These are phyloP conservation scores for Saturnispora besseyi DNA, from an alignment of 805 yeast genomes.

Conservation along the genomic window DNA sequence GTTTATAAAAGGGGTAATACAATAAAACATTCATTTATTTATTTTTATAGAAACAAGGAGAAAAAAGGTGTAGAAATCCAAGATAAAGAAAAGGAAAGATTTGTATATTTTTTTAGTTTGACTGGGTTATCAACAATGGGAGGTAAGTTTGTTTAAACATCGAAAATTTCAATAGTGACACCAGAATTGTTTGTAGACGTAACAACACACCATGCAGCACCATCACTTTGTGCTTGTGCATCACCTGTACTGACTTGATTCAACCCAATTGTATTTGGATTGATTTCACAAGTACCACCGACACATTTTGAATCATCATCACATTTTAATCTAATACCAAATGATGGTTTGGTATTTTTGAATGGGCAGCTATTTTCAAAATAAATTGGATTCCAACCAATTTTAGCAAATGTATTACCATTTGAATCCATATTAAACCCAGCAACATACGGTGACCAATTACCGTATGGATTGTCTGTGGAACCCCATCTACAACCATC, in stretches of 20 bases:
- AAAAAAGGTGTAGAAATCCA: not conserved
- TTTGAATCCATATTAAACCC: constrained; percentile 73
- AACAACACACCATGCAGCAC: constrained; percentile 76
- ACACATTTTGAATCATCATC: constrained; percentile 58
- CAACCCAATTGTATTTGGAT: constrained; percentile 54
- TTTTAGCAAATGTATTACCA: constrained; percentile 69
- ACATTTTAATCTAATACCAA: constrained; percentile 69
- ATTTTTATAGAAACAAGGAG: no score
- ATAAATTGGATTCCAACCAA: constrained; percentile 89
- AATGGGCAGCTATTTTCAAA: constrained; percentile 51
- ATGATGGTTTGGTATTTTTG: constrained; percentile 46
- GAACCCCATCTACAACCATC: constrained; percentile 88
- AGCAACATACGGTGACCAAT: constrained; percentile 92
- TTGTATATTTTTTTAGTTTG: not conserved
- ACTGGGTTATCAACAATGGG: no score
- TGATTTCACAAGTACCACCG: constrained; percentile 77
- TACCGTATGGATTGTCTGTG: constrained; percentile 58
- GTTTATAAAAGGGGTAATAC: no score
- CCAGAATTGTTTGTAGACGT: constrained; percentile 57
- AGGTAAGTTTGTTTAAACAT: constrained; percentile 12
- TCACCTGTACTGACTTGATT: constrained; percentile 42
- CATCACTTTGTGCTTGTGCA: constrained; percentile 28
- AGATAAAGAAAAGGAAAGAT: not conserved
- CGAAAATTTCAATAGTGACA: constrained; percentile 70
- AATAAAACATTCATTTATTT: no score